Base-by-base conservation (phyloP, 2,329 filamentous ascomycete species). In the Talaromyces albobiverticillius region DNA sequence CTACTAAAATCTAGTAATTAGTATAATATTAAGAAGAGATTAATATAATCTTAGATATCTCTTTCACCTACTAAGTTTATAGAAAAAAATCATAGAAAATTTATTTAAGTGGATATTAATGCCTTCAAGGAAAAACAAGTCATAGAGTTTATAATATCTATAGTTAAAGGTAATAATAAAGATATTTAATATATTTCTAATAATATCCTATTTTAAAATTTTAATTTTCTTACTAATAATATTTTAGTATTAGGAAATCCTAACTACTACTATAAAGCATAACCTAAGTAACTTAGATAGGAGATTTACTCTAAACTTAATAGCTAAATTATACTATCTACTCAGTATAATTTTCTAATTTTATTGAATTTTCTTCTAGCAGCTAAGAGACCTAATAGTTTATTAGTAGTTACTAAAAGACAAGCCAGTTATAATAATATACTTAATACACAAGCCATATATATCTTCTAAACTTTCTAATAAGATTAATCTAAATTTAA, bases 281-380 rank as follows among this genome's bases (percentile, higher is more conserved):
- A 58, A 18, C 36, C 48, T 51, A 22, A 51, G 48, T 34, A 51
- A 32, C 45, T 47, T 29, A 29, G 26, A 29, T 29, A 29, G 5
- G 26, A 29, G 10, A 29, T n/a, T n/a, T n/a, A n/a, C n/a, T n/a
- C n/a, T 51, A 54, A 60, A 51, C 58, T 60, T 23, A 46, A 57
- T 25, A 13, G 54, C 25, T 54, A 51, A 16, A 69, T 71, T 41
- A 57, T 68, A 18, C 66, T 64, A 53, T 67, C 67, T 3, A 68
- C 62, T 18, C 59, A 62, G 46, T 18, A 51, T 9, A 25, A 64
- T 46, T 62, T 62, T 54, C 71, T 71, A 0, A 55, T 71, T 6
- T 64, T 60, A 29, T 73, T 72, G 2, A 76, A 77, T 60, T 73
- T 76, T 54, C 77, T 78, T 54, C 18, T 77, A 1, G 46, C 32